These are phyloP conservation scores for Xylaria arbuscula DNA, from an alignment of 2,329 filamentous ascomycete species.

Conservation along the genomic window DNA sequence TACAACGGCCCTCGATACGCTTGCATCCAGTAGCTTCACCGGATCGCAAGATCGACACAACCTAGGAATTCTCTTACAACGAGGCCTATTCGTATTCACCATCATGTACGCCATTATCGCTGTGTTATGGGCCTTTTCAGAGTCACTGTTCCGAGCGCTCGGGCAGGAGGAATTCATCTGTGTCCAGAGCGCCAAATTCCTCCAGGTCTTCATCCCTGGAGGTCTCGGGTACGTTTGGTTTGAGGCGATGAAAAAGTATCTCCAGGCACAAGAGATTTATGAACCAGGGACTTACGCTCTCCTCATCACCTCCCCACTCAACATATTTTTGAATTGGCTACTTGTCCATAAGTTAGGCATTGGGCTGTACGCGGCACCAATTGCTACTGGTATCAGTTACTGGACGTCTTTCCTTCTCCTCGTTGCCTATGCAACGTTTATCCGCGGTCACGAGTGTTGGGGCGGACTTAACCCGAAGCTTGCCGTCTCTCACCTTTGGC, in stretches of 20 bases:
- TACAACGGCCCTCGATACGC: slow-evolving; percentile 85
- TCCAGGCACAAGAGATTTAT: slow-evolving; percentile 88
- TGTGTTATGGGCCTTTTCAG: slow-evolving; percentile 78
- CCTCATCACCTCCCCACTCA: slow-evolving; percentile 83
- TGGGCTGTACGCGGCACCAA: slow-evolving; percentile 80
- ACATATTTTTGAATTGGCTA: slow-evolving; percentile 81
- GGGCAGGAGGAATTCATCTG: slow-evolving; percentile 85
- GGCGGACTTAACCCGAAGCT: slow-evolving; percentile 73
- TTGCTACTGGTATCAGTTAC: slow-evolving; percentile 87
- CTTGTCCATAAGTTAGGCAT: slow-evolving; percentile 78
- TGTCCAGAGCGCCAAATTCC: slow-evolving; percentile 76
- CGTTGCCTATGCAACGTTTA: slow-evolving; percentile 76
- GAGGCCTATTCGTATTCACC: slow-evolving; percentile 77
- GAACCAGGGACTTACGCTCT: slow-evolving; percentile 85
- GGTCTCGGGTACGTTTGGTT: slow-evolving; percentile 90
- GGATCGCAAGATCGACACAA: slow-evolving; percentile 82
- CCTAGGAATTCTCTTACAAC: slow-evolving; percentile 81
- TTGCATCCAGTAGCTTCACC: slow-evolving; percentile 85
- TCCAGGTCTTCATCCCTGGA: slow-evolving; percentile 80
- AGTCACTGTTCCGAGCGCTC: slow-evolving; percentile 77
- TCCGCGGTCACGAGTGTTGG: slow-evolving; percentile 82
- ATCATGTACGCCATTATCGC: slow-evolving; percentile 79
- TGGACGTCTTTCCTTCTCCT: slow-evolving; percentile 85
- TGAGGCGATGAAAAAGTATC: slow-evolving; percentile 85
- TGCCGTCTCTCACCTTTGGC: slow-evolving; percentile 73